These are phyloP conservation scores for Haplosporangium sp. DNA, from an alignment of 371 early-diverging fungal genomes.

Conservation along the genomic window DNA sequence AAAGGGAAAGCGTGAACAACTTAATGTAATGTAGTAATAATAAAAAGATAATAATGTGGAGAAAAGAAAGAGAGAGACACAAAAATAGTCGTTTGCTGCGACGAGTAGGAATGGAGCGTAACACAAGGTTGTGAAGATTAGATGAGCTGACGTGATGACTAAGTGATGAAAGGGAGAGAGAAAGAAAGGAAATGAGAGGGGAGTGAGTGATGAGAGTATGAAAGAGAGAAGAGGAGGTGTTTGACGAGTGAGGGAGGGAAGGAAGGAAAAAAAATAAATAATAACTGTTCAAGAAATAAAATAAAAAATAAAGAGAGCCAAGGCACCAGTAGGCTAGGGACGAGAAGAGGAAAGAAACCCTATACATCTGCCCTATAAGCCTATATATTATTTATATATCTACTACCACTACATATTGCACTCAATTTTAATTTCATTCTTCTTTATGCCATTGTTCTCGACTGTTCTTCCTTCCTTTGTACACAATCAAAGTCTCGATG, in stretches of 20 bases:
- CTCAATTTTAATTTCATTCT: too few species aligned
- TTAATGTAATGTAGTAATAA: too few species aligned
- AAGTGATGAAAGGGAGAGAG: background rate
- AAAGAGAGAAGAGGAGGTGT: background rate
- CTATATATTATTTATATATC: too few species aligned
- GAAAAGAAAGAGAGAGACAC: background rate
- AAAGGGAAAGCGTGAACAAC: too few species aligned
- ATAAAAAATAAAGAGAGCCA: background rate
- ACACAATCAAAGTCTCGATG: too few species aligned
- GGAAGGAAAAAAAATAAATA: too few species aligned
- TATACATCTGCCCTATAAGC: background rate
- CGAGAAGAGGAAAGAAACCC: background rate
- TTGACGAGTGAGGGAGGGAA: background rate
- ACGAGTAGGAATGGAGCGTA: conserved; percentile 10
- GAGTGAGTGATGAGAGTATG: background rate
- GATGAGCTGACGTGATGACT: too few species aligned
- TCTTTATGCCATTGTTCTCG: too few species aligned
- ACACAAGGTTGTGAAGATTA: background rate
- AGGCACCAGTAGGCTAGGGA: background rate
- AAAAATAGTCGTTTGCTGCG: background rate
- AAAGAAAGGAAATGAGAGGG: background rate
- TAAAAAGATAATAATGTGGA: too few species aligned
- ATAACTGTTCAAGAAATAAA: background rate
- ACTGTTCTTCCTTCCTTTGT: too few species aligned
- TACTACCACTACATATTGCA: too few species aligned